Evolutionary conservation across 2,329 filamentous ascomycete species (phyloP).

Genomic region (Venturia asperata): DNA sequence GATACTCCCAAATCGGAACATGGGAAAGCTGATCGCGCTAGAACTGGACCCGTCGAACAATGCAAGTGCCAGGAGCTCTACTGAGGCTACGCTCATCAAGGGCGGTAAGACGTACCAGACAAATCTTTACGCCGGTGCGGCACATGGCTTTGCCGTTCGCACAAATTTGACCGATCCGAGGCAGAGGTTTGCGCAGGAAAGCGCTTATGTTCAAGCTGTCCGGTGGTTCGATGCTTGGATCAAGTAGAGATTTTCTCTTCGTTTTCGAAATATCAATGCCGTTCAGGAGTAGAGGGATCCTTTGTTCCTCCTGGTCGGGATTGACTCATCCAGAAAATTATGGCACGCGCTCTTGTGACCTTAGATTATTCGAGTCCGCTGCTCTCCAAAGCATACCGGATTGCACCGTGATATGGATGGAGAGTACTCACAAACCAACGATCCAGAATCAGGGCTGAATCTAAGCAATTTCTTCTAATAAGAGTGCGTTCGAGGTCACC

Average conservation of each 20-base stretch:
- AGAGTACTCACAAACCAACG: too few relatives aligned
- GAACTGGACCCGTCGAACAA: slow-evolving; percentile 24
- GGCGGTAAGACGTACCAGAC: slow-evolving; percentile 30
- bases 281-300: too few relatives aligned
- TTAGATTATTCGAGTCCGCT: too few relatives aligned
- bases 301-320: too few relatives aligned
- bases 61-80: slow-evolving; percentile 20
- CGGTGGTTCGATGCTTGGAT: slow-evolving; percentile 31
- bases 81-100: slow-evolving; percentile 26
- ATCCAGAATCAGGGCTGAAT: too few relatives aligned
- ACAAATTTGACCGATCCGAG: slow-evolving; percentile 26
- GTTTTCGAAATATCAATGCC: too few relatives aligned
- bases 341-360: too few relatives aligned
- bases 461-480: too few relatives aligned
- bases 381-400: too few relatives aligned
- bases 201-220: slow-evolving; percentile 30
- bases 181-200: slow-evolving; percentile 31
- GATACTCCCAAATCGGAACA: slow-evolving; percentile 21
- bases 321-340: too few relatives aligned
- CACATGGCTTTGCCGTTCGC: slow-evolving; percentile 32
- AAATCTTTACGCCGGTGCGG: slow-evolving; percentile 28
- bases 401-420: too few relatives aligned
- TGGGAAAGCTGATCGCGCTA: slow-evolving; percentile 3
- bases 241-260: slow-evolving; percentile 3
- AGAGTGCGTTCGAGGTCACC: too few relatives aligned